Percentiles rank a stretch among this genome's conserved stretches.
These are phyloP conservation scores for Candida oleophila DNA, from an alignment of 805 yeast species.

Conservation along the genomic window DNA sequence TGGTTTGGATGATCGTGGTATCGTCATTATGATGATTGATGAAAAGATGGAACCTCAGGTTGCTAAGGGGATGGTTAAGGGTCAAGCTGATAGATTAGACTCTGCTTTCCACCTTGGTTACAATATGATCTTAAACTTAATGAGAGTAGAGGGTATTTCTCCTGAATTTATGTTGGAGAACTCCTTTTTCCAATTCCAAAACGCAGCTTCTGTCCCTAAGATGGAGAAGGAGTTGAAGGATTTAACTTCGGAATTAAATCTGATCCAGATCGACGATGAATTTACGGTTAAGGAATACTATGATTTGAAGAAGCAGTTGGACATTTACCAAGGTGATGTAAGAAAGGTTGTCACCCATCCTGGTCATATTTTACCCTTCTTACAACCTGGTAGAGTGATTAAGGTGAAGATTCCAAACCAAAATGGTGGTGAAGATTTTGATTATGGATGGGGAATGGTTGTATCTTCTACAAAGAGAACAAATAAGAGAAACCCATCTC, in stretches of 20 bases:
- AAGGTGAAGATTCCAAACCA: conserved; percentile 49
- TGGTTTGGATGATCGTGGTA: conserved; percentile 98
- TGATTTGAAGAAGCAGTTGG: conserved; percentile 73
- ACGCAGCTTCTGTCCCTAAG: conserved; percentile 83
- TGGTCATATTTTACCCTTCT: conserved; percentile 74
- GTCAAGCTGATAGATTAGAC: conserved; percentile 95
- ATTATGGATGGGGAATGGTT: conserved; percentile 97
- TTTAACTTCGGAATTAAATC: conserved; percentile 48
- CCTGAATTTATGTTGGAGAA: conserved; percentile 96
- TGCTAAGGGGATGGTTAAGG: conserved; percentile 99
- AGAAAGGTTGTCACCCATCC: conserved; percentile 89
- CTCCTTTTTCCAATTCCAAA: conserved; percentile 94
- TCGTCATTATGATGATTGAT: conserved; percentile 98
- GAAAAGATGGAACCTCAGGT: conserved; percentile 99
- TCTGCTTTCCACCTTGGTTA: conserved; percentile 97
- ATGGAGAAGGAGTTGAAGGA: conserved; percentile 67
- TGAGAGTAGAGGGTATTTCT: conserved; percentile 97
- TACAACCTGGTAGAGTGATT: conserved; percentile 86
- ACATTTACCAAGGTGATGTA: conserved; percentile 69
- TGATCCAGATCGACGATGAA: conserved; percentile 69
- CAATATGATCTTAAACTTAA: conserved; percentile 91
- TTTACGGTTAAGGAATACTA: conserved; percentile 74
- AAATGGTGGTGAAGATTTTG: conserved; percentile 36
- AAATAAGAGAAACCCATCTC: conserved; percentile 57
- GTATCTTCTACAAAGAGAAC: conserved; percentile 71